phyloP scores from a whole-genome alignment of 2,329 filamentous ascomycete genomes.

The Geosmithia putterillii region DNA sequence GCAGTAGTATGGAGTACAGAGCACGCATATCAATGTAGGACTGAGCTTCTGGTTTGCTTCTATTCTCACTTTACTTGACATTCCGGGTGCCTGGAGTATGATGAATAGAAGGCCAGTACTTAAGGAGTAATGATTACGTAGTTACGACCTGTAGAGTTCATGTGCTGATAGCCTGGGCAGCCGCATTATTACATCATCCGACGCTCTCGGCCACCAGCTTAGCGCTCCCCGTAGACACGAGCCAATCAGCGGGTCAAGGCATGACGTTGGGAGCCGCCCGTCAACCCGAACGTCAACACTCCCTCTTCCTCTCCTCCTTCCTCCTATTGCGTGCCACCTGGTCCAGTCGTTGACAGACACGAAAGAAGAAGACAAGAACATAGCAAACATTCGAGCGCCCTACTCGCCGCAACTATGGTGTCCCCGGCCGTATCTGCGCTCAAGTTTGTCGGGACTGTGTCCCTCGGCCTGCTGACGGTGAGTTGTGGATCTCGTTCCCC shows the following conservation, averaged over 20 bases:
- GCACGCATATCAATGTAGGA: no score
- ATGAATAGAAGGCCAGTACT: no score
- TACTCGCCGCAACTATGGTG: slow-evolving; percentile 35
- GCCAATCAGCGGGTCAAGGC: background rate
- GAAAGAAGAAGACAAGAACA: background rate
- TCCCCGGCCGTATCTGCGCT: slow-evolving; percentile 60
- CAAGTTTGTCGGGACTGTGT: slow-evolving; percentile 90
- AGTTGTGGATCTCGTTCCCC: slow-evolving; percentile 17
- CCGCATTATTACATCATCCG: background rate
- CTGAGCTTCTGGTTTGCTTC: no score
- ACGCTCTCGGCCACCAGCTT: background rate
- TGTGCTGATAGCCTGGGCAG: no score
- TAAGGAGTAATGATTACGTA: no score
- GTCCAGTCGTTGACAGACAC: background rate
- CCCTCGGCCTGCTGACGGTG: slow-evolving; percentile 79
- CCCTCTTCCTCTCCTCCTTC: background rate
- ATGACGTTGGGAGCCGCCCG: background rate
- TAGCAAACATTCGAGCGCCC: background rate
- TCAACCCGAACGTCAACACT: background rate
- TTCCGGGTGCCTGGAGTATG: no score
- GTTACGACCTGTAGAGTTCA: background rate
- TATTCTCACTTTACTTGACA: no score
- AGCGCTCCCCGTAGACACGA: background rate
- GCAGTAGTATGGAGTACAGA: background rate
- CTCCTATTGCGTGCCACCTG: background rate